Evolutionary conservation across 225 moss, liverwort and hornwort species (phyloP).

Genomic region (Pseudisothecium myosuroides): DNA sequence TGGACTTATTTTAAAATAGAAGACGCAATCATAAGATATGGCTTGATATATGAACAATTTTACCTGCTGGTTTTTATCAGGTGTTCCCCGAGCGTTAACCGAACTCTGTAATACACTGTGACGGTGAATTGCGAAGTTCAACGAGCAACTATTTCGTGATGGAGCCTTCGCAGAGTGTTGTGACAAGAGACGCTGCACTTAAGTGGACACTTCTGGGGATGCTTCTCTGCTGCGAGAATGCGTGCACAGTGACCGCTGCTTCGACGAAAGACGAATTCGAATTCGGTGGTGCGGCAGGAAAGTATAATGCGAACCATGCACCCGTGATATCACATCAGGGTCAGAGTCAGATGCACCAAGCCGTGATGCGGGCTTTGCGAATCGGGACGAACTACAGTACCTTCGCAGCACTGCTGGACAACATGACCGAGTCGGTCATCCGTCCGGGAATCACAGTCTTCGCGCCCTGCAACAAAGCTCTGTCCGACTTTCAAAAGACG

Average conservation of each 20-base stretch:
- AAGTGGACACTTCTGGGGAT: not conserved
- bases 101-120: not conserved
- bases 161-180: not conserved
- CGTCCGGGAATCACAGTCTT: slow-evolving; percentile 16
- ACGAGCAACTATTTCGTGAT: not conserved
- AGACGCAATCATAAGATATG: not conserved
- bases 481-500: not conserved
- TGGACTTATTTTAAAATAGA: not conserved
- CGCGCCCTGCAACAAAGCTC: slow-evolving; percentile 9
- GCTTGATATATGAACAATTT: not conserved
- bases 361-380: slow-evolving; percentile 6
- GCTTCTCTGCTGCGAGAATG: not conserved
- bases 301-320: slow-evolving; percentile 4
- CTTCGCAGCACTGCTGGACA: slow-evolving; percentile 12
- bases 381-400: not conserved
- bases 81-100: not conserved
- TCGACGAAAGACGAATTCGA: not conserved
- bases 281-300: not conserved
- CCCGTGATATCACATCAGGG: slow-evolving; percentile 1
- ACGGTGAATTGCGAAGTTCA: not conserved
- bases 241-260: not conserved
- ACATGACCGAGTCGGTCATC: not conserved
- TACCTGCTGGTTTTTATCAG: not conserved
- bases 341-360: not conserved
- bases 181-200: not conserved